Conservation (phyloP, 2,329 filamentous ascomycete genomes). For the Madurella mycetomatis region DNA sequence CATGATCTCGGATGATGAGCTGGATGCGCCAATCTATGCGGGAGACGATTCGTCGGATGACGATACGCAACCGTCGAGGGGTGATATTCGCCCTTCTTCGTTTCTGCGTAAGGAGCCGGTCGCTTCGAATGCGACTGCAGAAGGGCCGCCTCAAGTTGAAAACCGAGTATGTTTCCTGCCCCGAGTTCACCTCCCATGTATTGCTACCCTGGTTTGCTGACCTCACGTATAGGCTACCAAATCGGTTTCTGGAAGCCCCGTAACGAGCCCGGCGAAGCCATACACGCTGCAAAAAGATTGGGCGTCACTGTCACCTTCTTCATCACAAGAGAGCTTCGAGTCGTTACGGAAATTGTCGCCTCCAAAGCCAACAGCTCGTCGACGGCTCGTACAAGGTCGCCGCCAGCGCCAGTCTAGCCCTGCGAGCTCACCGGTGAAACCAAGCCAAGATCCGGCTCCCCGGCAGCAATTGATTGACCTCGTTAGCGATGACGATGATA, state of each 20-base stretch:
- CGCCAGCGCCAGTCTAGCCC: slow-evolving; percentile 19
- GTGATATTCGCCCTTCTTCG: slow-evolving; percentile 59
- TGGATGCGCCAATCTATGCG: slow-evolving; percentile 33
- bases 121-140: not conserved
- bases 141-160: not conserved
- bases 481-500: slow-evolving; percentile 40
- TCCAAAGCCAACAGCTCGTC: slow-evolving; percentile 18
- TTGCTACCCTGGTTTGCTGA: too few species aligned
- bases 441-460: not conserved
- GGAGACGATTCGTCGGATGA: slow-evolving; percentile 53
- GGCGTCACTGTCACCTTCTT: slow-evolving; percentile 15
- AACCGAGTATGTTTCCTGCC: slow-evolving; percentile 1
- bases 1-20: slow-evolving; percentile 31
- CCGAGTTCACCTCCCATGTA: too few species aligned
- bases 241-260: slow-evolving; percentile 13
- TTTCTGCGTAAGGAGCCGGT: slow-evolving; percentile 41
- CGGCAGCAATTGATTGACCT: slow-evolving; percentile 20
- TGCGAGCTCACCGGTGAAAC: slow-evolving; percentile 13
- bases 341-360: slow-evolving; percentile 8
- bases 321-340: slow-evolving; percentile 18
- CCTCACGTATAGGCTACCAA: not conserved
- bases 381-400: slow-evolving; percentile 26
- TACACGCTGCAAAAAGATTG: slow-evolving; percentile 22
- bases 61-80: slow-evolving; percentile 49
- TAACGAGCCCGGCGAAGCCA: slow-evolving; percentile 17